Conservation (phyloP, 2,329 filamentous ascomycete species). For the Chrysosporium keratinophilum region DNA sequence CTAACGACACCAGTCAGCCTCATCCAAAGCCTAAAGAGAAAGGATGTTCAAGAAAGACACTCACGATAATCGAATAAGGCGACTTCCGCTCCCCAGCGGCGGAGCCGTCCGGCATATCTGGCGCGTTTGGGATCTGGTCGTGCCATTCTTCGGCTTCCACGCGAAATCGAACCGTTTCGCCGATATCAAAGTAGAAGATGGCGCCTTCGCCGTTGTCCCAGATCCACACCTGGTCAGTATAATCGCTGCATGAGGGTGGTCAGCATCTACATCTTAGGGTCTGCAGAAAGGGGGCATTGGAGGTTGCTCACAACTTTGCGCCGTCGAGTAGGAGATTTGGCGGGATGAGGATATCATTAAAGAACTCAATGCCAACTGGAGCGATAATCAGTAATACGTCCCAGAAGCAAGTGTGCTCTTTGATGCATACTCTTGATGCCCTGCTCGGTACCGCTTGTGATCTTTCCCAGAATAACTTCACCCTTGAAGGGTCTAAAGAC, state of each 20-base stretch:
- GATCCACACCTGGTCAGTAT: constrained; percentile 69
- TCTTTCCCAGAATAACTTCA: constrained; percentile 77
- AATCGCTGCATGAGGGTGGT: constrained; percentile 45
- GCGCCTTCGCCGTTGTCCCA: constrained; percentile 66
- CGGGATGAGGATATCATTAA: constrained; percentile 79
- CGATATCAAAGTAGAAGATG: constrained; percentile 75
- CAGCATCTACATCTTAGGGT: neutral
- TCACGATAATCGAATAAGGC: constrained; percentile 38
- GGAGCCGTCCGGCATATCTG: constrained; percentile 52
- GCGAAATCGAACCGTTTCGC: constrained; percentile 78
- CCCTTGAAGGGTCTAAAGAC: constrained; percentile 95
- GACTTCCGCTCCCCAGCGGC: constrained; percentile 50
- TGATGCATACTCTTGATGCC: constrained; percentile 57
- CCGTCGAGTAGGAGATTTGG: constrained; percentile 62
- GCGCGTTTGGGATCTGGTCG: constrained; percentile 67
- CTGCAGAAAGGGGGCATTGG: neutral
- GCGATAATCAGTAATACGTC: constrained; percentile 14
- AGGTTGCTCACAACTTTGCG: constrained; percentile 58
- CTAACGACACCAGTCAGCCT: constrained; percentile 21
- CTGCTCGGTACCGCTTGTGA: constrained; percentile 60
- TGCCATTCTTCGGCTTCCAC: constrained; percentile 85
- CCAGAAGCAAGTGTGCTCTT: neutral
- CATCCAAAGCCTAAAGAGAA: neutral
- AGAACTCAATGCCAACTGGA: constrained; percentile 76
- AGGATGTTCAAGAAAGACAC: constrained; percentile 11